These are phyloP conservation scores for Zizania latifolia DNA, from an alignment of 176 grass and related monocot species.

Conservation along the genomic window DNA sequence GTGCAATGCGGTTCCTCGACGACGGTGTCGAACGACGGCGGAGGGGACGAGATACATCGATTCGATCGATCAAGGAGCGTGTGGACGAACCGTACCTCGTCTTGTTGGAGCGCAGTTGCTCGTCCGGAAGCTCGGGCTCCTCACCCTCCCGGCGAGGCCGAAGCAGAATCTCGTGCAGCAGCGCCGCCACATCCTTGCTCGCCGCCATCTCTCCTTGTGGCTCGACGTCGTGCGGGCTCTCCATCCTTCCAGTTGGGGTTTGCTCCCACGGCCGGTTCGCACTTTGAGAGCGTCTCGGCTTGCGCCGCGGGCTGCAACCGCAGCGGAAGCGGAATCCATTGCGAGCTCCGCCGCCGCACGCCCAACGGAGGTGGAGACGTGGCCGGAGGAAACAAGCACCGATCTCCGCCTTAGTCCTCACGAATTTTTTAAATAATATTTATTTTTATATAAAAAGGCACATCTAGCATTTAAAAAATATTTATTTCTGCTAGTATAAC, in stretches of 20 bases:
- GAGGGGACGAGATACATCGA: not conserved
- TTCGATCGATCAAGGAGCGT: not conserved
- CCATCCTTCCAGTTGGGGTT: not conserved
- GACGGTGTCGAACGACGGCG: too few relatives aligned
- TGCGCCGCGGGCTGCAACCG: not conserved
- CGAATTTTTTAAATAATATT: too few relatives aligned
- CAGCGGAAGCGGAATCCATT: not conserved
- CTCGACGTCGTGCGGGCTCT: not conserved
- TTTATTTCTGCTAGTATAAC: too few relatives aligned
- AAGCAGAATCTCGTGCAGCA: constrained; percentile 16
- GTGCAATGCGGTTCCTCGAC: too few relatives aligned
- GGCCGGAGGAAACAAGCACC: too few relatives aligned
- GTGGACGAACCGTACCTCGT: constrained; percentile 14
- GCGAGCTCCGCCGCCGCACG: not conserved
- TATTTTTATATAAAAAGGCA: too few relatives aligned
- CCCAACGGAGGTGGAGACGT: not conserved
- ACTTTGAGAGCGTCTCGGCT: too few relatives aligned
- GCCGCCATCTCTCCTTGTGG: not conserved
- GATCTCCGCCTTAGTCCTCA: too few relatives aligned
- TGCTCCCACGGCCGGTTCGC: too few relatives aligned
- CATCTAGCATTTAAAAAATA: too few relatives aligned
- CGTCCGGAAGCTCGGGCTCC: constrained; percentile 22
- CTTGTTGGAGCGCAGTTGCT: constrained; percentile 33
- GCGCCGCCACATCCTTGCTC: not conserved
- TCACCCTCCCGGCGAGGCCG: not conserved